These are phyloP conservation scores for Pleoardoris graminearum DNA, from an alignment of 2,329 filamentous ascomycete species.

Conservation along the genomic window DNA sequence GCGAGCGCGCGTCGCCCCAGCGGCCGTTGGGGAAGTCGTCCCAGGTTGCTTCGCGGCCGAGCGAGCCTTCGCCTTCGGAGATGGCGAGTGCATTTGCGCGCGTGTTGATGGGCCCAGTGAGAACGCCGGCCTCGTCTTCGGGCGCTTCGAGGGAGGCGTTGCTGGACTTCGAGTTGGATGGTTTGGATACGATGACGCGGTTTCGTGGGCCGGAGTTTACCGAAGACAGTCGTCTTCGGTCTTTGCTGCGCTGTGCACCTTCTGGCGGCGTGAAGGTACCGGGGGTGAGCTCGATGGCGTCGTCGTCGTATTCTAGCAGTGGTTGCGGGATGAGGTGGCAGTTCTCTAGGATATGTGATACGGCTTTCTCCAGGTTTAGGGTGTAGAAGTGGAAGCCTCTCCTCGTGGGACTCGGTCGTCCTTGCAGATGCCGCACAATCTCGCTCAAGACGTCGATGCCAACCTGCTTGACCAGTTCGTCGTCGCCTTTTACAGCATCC, in stretches of 20 bases:
- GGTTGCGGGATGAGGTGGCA: conserved; percentile 75
- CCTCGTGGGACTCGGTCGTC: conserved; percentile 51
- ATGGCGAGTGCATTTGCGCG: conserved; percentile 87
- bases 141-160: conserved; percentile 64
- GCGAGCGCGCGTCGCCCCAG: conserved; percentile 87
- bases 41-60: conserved; percentile 96
- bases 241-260: conserved; percentile 23
- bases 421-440: conserved; percentile 77
- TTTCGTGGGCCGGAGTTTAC: conserved; percentile 86
- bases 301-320: conserved; percentile 45
- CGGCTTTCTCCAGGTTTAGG: conserved; percentile 91
- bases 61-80: conserved; percentile 85
- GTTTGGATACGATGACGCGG: conserved; percentile 76
- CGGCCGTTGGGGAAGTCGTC: conserved; percentile 97
- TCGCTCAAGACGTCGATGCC: conserved; percentile 84
- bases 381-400: conserved; percentile 97
- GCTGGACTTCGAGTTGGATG: conserved; percentile 58
- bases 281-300: conserved; percentile 55
- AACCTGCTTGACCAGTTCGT: conserved; percentile 77
- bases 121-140: conserved; percentile 77
- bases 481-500: conserved; percentile 74
- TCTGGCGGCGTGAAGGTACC: conserved; percentile 37
- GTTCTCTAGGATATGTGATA: conserved; percentile 87
- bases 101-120: conserved; percentile 70
- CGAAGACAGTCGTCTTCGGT: conserved; percentile 70